Evolutionary conservation across 176 grass and related monocot genomes (phyloP), one percentile per base, ranked within the genome.

Genomic region (Cenchrus purpureus): DNA sequence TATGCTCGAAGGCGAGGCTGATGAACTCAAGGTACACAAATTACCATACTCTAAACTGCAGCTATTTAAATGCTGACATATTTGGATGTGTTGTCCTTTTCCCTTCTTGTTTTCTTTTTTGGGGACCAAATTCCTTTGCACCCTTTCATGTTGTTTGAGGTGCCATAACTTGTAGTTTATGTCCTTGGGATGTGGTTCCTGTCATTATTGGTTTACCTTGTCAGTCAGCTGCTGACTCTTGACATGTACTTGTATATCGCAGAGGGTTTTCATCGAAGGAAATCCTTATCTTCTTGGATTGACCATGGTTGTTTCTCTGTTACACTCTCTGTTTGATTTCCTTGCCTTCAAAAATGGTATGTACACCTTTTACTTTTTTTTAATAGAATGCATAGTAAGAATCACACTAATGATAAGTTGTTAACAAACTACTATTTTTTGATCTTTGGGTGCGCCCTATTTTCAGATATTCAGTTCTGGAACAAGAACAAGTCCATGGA

Each of bases 401-500:
- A 58, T 44, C 37, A 64, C 57, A 73, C 12, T 57, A 72, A 67
- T 69, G 67, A 25, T 56, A 52, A 79, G 42, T 70, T 81, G 28
- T 7, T 69, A 46, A 46, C 40, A 20, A 32, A 73, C 51, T 54
- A 31, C 4, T 63, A 19, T 53, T 79, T 73, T 50, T 68, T 42
- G 2, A 79, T 86, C 6, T 81, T 34, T 46, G 7, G 77, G 29
- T 75, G 15, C 65, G 29, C 66, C 12, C 65, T 81, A 76, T 78
- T 77, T 88, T 19, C 79, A 99, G 97, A 99, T 92, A 99, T 99
- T 84, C 97, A 99, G 71, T 99, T 99, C 78, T 99, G 97, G 97
- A 99, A 99, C 71, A 99, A 99, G 85, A 99, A 99, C 84, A 99
- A 97, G 71, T 99, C 97, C 44, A 99, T 99, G 97, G 97, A 97